phyloP scores from a whole-genome alignment of 257 asterid genomes.

The Fraxinus excelsior region DNA sequence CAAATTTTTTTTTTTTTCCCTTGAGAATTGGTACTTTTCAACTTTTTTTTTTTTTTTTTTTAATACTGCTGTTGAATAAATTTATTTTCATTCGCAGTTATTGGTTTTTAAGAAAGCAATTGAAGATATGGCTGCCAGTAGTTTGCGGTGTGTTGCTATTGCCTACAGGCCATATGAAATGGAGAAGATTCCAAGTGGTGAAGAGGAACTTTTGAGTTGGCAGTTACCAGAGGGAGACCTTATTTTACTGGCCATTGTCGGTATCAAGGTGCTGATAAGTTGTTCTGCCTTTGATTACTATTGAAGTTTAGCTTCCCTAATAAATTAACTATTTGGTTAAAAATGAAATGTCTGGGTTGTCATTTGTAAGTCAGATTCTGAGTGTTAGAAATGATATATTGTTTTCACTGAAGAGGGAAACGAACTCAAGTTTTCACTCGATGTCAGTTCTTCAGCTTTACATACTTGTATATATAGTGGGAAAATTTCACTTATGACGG shows the following conservation, averaged over 20 bases:
- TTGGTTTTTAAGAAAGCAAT: constrained; percentile 57
- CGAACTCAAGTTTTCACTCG: background rate
- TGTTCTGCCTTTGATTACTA: constrained; percentile 13
- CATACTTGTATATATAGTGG: background rate
- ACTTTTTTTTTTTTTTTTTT: too few species aligned
- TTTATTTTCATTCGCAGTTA: constrained; percentile 41
- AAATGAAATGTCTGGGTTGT: background rate
- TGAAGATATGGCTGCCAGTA: constrained; percentile 81
- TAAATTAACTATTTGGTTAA: background rate
- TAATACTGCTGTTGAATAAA: constrained; percentile 17
- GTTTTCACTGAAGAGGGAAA: constrained; percentile 3
- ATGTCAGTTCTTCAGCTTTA: background rate
- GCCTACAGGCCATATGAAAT: constrained; percentile 56
- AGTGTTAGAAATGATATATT: background rate
- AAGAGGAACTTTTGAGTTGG: constrained; percentile 76
- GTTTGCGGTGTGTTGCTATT: constrained; percentile 94
- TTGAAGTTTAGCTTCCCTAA: background rate
- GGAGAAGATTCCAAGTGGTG: constrained; percentile 64
- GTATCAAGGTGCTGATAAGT: constrained; percentile 69
- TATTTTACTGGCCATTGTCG: constrained; percentile 81
- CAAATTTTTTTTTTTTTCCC: background rate
- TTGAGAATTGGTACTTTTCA: background rate
- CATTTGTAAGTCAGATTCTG: background rate
- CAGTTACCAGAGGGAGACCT: constrained; percentile 83
- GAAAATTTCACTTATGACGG: constrained; percentile 1